Evolutionary conservation across 768 basidiomycete genomes (phyloP), one percentile per base, ranked within the genome.

Genomic region (Mycena polygramma): DNA sequence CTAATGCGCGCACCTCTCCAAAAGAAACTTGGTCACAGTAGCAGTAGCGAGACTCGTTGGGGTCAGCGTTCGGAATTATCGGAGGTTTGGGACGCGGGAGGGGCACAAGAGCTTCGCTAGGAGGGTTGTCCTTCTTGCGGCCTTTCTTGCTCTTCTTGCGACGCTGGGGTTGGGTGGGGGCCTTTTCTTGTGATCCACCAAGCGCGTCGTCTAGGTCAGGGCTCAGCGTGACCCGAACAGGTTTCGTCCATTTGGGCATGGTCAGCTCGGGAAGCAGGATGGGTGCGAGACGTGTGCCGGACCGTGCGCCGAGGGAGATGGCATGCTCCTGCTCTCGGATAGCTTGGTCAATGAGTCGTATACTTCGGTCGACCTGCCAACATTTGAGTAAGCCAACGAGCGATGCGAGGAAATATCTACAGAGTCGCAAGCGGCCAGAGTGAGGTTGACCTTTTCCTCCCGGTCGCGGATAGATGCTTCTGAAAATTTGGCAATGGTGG

Each of bases 11-110:
- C 75, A 93, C 93, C 79, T 92, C 90, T 75, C 95, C 96, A 77
- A 89, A 95, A 22, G 92, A 94, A 39, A 90, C 88, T 70, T 91
- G 86, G 73, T 92, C 85, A 80, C 96, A 97, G 77, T 90, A 92
- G 79, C 96, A 97, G 79, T 94, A 98, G 41, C 88, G 81, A 58
- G 76, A 81, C 77, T 94, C 90, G 69, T 83, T 83, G 41, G 85
- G 83, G 73, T 88, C 84, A 75, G 76, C 43, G 59, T 70, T 73
- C 11, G 63, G 69, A 30, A 73, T 72, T 20, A 57, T 24, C 9
- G 72, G 72, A 36, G 66, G 70, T n/a, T 57, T 66, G 14, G 57
- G 72, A 51, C 61, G 75, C 20, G 79, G 83, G 24, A 82, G 75
- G 57, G 68, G 62, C 0, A 62, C 63, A 19, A 41, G 46, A 24